Conservation (phyloP, 2,329 filamentous ascomycete species). For the Claviceps arundinis region DNA sequence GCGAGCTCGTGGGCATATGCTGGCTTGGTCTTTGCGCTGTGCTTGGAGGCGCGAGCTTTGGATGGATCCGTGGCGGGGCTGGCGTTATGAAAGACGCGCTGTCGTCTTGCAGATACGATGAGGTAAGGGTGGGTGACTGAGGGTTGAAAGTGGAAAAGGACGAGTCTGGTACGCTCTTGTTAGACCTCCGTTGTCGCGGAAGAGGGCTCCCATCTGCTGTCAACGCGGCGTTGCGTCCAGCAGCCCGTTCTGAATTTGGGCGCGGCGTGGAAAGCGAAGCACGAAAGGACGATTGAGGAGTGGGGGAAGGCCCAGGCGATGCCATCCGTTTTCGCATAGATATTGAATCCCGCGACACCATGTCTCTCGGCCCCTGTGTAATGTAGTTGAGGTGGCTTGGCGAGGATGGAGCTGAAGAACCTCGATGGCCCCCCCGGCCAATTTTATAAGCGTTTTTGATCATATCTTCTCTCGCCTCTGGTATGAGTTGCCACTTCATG, state of each 20-base stretch:
- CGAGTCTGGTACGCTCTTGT: constrained; percentile 18
- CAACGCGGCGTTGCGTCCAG: constrained; percentile 23
- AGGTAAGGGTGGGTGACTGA: constrained; percentile 47
- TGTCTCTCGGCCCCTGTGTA: constrained; percentile 43
- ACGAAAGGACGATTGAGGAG: constrained; percentile 35
- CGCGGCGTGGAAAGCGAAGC: constrained; percentile 46
- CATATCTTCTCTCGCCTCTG: constrained; percentile 77
- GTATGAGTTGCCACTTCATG: constrained; percentile 95
- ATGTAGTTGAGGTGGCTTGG: constrained; percentile 48
- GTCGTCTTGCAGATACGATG: constrained; percentile 49
- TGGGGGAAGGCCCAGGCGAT: constrained; percentile 43
- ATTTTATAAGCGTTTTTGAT: constrained; percentile 55
- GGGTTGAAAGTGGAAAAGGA: constrained; percentile 38
- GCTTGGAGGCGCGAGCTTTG: constrained; percentile 64
- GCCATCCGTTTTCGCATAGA: constrained; percentile 45
- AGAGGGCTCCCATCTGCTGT: constrained; percentile 49
- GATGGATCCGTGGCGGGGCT: constrained; percentile 59
- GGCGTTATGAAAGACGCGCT: constrained; percentile 53
- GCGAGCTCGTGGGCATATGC: constrained; percentile 75
- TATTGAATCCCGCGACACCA: constrained; percentile 35
- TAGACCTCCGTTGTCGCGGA: constrained; percentile 41
- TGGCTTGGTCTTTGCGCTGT: constrained; percentile 71
- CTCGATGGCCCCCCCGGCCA: constrained; percentile 49
- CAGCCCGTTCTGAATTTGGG: constrained; percentile 29
- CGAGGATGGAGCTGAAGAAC: constrained; percentile 60